A percentile compares a stretch with the other conserved stretches of the same genome.
phyloP scores from a whole-genome alignment of 108 stramenopile species.

The Skeletonema potamos region DNA sequence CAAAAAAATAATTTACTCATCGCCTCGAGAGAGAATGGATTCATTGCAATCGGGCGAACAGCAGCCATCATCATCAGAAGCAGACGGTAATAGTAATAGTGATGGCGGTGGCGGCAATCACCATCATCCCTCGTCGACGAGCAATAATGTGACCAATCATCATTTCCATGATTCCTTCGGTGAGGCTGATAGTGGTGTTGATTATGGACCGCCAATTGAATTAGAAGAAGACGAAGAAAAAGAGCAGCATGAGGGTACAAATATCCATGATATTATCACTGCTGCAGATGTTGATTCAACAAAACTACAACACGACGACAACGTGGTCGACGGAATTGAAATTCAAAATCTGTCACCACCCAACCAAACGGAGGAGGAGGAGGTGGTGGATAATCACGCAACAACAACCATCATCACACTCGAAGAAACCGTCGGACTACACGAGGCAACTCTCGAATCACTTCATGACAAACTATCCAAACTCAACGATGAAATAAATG shows the following conservation, averaged over 20 bases:
- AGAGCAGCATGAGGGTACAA: constrained; percentile 7
- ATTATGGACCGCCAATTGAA: constrained; percentile 25
- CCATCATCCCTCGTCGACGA: neutral
- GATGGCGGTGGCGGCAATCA: neutral
- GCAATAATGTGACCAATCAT: neutral
- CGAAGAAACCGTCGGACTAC: constrained; percentile 38
- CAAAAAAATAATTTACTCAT: no score
- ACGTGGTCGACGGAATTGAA: neutral
- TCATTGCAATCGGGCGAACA: neutral
- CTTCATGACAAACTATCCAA: constrained; percentile 15
- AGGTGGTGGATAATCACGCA: no score
- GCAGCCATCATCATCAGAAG: no score
- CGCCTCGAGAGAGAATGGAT: no score
- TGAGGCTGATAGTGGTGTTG: constrained; percentile 18
- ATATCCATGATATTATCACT: no score
- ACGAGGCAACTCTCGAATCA: constrained; percentile 33
- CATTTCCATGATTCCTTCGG: constrained; percentile 37
- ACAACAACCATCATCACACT: constrained; percentile 8
- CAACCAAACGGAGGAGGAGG: neutral
- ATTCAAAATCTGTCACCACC: neutral
- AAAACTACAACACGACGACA: neutral
- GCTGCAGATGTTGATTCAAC: neutral
- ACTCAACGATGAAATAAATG: constrained; percentile 18
- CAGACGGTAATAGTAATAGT: neutral
- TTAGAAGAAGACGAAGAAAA: constrained; percentile 16